phyloP scores from a whole-genome alignment of 164 flowering plant species.

The Liriodendron chinense region DNA sequence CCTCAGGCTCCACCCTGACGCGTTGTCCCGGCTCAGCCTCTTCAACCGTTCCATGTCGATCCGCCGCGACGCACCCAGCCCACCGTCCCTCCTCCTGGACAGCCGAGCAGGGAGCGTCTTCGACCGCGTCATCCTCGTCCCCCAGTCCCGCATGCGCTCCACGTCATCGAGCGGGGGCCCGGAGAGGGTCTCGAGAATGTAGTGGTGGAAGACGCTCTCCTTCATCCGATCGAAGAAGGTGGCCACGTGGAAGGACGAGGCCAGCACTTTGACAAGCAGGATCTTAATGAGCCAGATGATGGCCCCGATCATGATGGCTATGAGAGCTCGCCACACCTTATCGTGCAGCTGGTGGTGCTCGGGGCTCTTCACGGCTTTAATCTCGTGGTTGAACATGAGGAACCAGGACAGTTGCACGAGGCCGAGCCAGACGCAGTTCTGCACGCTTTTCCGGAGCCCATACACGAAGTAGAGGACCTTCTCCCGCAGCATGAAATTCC shows the following conservation, averaged over 20 bases:
- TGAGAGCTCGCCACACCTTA: slow-evolving; percentile 11
- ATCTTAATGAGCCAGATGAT: slow-evolving; percentile 3
- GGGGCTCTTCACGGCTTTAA: slow-evolving; percentile 6
- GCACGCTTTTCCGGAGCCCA: slow-evolving; percentile 38
- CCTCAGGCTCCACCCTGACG: neutral
- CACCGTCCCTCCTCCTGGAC: neutral
- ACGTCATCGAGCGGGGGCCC: neutral
- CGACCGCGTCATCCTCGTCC: neutral
- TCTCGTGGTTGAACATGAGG: slow-evolving; percentile 29
- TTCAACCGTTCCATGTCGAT: neutral
- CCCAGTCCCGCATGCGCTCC: neutral
- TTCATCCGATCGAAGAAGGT: slow-evolving; percentile 8
- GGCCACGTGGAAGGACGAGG: slow-evolving; percentile 8
- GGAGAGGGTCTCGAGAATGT: neutral
- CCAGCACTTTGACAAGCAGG: slow-evolving; percentile 5
- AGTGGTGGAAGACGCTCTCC: slow-evolving; percentile 7
- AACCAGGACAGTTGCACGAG: slow-evolving; percentile 39
- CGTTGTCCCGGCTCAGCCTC: neutral
- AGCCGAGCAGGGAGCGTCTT: neutral
- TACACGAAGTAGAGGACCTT: slow-evolving; percentile 50
- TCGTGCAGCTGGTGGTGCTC: neutral
- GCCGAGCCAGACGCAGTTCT: slow-evolving; percentile 42
- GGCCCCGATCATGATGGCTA: neutral
- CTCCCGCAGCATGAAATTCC: slow-evolving; percentile 44
- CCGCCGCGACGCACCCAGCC: neutral